Evolutionary conservation across 139 green algal genomes (phyloP), one percentile per base, ranked within the genome.

Genomic region (Deuterostichococcus epilithicus): DNA sequence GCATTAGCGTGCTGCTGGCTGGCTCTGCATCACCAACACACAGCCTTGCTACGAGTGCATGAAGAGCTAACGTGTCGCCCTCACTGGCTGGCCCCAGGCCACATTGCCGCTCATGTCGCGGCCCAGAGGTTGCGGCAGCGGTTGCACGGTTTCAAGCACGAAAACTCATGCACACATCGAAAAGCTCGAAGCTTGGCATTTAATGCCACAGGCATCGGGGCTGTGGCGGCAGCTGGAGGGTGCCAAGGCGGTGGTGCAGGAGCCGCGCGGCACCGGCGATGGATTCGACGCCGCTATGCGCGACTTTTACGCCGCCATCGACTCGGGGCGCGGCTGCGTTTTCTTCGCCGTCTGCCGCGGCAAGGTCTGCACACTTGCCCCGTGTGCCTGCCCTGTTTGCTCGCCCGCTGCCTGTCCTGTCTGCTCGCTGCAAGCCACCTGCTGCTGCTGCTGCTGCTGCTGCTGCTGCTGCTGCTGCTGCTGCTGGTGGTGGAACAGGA

Each of bases 261-360:
- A 97, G 87, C 90, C 91, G 8, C 84, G 86, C 1, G 80, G 86
- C 18, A 89, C 86, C 4, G 89, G 87, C 30, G 88, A 89, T 23
- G 83, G 66, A 10, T 92, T 98, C 77, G 88, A 96, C 18, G 68
- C 82, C 25, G 78, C 80, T 1, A 92, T 98, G 76, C 45, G 65
- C 22, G 32, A 83, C 0, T 98, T 95, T 84, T 95, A 96, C 58
- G 70, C n/a, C 0, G 85, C 84, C 3, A 84, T 98, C 10, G 28
- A 75, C 20, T 66, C 38, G 13, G 87, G 88, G 42, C 60, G 71
- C 10, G 94, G 95, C 0, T 94, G 75, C 13, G 59, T 98, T 8
- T 90, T 98, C 80, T 78, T 99, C 36, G 95, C 93, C 20, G 91
- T 99, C 22, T 98, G 92, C 84, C 79, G 94, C 3, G 95, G 95